Conservation (phyloP, 2,329 filamentous ascomycete species). For the Ophiostoma ips region DNA sequence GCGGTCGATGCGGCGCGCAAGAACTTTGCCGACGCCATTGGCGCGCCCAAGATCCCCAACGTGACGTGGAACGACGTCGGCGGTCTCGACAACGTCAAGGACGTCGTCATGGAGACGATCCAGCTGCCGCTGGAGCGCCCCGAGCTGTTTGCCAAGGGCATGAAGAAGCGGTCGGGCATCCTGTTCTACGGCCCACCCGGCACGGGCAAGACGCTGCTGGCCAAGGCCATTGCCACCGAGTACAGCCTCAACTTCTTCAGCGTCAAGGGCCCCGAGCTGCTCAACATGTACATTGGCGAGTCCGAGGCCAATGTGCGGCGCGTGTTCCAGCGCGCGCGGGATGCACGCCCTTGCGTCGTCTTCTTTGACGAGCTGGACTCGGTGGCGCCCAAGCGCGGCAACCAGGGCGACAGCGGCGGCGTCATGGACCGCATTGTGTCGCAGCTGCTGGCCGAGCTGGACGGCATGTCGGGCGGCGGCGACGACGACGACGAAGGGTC, state of each 20-base stretch:
- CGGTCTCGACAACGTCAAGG: slow-evolving; percentile 84
- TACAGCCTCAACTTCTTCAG: slow-evolving; percentile 92
- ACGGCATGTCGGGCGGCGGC: slow-evolving; percentile 64
- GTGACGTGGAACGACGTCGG: slow-evolving; percentile 95
- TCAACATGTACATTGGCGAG: slow-evolving; percentile 95
- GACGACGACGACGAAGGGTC: slow-evolving; percentile 9
- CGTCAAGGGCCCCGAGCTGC: slow-evolving; percentile 79
- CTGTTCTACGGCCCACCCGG: slow-evolving; percentile 84
- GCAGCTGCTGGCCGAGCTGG: slow-evolving; percentile 84
- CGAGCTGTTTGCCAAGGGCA: slow-evolving; percentile 88
- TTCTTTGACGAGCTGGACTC: slow-evolving; percentile 92
- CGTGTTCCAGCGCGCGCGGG: slow-evolving; percentile 75
- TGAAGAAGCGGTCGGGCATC: slow-evolving; percentile 95
- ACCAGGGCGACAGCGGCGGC: slow-evolving; percentile 91
- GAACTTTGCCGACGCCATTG: slow-evolving; percentile 95
- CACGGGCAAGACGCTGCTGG: slow-evolving; percentile 82
- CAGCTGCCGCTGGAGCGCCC: slow-evolving; percentile 82
- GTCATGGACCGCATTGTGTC: slow-evolving; percentile 98
- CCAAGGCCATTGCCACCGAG: slow-evolving; percentile 85
- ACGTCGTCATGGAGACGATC: slow-evolving; percentile 93
- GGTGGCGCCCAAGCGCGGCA: slow-evolving; percentile 89
- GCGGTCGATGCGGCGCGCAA: slow-evolving; percentile 91
- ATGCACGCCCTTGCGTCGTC: slow-evolving; percentile 76
- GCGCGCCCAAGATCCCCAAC: slow-evolving; percentile 94
- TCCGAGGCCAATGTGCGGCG: slow-evolving; percentile 83